Evolutionary conservation across 2,329 filamentous ascomycete genomes (phyloP), one percentile per base, ranked within the genome.

Genomic region (Xylariaceae sp.): DNA sequence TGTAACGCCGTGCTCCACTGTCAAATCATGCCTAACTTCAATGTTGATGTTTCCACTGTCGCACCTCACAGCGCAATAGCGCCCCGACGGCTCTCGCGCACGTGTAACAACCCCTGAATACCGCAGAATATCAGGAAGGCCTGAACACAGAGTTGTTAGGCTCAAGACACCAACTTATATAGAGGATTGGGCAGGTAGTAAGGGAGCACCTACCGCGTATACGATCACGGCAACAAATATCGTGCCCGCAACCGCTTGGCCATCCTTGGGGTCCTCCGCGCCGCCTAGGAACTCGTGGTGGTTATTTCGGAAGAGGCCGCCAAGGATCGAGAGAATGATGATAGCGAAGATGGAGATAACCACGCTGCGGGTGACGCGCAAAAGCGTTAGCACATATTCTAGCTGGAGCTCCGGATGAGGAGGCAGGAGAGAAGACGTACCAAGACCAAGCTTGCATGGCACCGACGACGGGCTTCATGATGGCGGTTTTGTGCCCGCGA

Each of bases 381-480:
- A 14, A 12, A 40, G 44, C 7, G 40, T 55, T 42, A 63, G 60
- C 20, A 44, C 7, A 7, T 4, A 16, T 37, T 37, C 32, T 16
- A 10, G 32, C 32, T 26, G 9, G 23, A 37, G 32, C 32, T 37
- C 12, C 14, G 6, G 26, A 29, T 52, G 44, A 18, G 48, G 48
- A 44, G 43, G 46, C 47, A 47, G 44, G 49, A 54, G 43, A 40
- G n/a, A 53, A 46, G 56, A 74, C 86, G 71, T 81, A 97, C 93
- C 93, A 96, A 80, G 88, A 91, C 92, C 93, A 97, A 71, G 93
- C 93, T 79, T 96, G 93, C 79, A 93, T 84, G 65, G 91, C 88
- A 72, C 91, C 89, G 67, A 98, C 90, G 72, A 98, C 81, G 66
- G 93, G 93, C 88, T 97, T 97, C 93, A 97, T 97, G 71, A 70